Percentiles rank a stretch among this genome's conserved stretches.
phyloP scores from a whole-genome alignment of 2,329 filamentous ascomycete species.

The Trichoderma lentiforme region DNA sequence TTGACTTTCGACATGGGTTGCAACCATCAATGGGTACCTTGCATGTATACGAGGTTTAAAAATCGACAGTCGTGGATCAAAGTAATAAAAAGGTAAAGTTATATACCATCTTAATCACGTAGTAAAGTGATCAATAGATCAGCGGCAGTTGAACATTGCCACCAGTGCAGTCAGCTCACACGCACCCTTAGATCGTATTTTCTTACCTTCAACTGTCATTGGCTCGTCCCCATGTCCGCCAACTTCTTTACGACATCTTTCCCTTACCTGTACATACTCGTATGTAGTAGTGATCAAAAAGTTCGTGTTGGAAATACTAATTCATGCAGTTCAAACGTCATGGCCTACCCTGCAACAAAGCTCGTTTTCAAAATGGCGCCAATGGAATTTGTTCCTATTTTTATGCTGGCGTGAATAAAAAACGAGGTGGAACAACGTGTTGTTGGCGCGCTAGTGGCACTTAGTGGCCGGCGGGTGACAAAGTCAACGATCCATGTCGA shows the following conservation, averaged over 20 bases:
- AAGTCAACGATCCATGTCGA: conserved; percentile 6
- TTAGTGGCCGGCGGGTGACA: not conserved
- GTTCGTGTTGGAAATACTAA: not conserved
- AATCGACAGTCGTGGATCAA: not conserved
- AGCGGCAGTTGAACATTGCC: not conserved
- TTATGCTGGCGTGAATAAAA: not conserved
- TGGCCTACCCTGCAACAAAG: not conserved
- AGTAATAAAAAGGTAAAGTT: not conserved
- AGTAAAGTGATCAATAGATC: not conserved
- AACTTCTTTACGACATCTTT: not conserved
- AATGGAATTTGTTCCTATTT: conserved; percentile 5
- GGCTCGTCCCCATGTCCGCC: not conserved
- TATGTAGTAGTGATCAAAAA: not conserved
- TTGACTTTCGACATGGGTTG: not conserved
- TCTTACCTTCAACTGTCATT: not conserved
- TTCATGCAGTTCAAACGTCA: not conserved
- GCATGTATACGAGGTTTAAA: not conserved
- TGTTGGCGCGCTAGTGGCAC: conserved; percentile 3
- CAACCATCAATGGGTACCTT: not conserved
- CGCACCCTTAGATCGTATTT: not conserved
- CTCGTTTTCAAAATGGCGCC: not conserved
- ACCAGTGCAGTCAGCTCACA: not conserved
- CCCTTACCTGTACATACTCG: not conserved
- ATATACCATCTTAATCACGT: no score
- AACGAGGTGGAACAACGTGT: not conserved